Percentiles rank a stretch among this genome's conserved stretches.
These are phyloP conservation scores for Cinnamomum micranthum DNA, from an alignment of 164 flowering plant genomes.

Conservation along the genomic window DNA sequence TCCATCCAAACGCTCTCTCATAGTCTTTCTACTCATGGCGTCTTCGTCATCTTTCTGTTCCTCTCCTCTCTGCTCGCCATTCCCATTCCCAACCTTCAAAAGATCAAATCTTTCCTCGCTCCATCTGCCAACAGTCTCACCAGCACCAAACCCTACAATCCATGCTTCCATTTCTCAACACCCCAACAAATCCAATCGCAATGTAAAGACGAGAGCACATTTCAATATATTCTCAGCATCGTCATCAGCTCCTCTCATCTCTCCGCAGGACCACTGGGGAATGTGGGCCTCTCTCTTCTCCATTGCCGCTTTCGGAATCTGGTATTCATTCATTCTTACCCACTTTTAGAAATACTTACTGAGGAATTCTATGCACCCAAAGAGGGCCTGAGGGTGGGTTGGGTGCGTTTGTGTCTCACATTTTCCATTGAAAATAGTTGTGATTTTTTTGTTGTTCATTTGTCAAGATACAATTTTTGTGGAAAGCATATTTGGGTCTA, in stretches of 20 bases:
- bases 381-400: too few relatives aligned
- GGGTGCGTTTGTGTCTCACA: too few relatives aligned
- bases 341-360: too few relatives aligned
- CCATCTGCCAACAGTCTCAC: not conserved
- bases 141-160: not conserved
- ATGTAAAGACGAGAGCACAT: not conserved
- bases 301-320: constrained; percentile 76
- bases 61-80: not conserved
- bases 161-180: not conserved
- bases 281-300: constrained; percentile 83
- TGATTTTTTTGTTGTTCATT: too few relatives aligned
- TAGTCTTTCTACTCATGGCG: too few relatives aligned
- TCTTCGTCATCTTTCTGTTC: not conserved
- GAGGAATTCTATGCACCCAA: too few relatives aligned
- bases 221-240: not conserved
- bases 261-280: constrained; percentile 87
- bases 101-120: not conserved
- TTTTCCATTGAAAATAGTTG: too few relatives aligned
- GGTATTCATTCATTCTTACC: constrained; percentile 28
- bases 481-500: too few relatives aligned
- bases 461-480: too few relatives aligned
- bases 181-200: not conserved
- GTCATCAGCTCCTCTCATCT: constrained; percentile 44
- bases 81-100: not conserved
- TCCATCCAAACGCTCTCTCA: not conserved